Conservation (phyloP, 768 basidiomycete species). For the Tephrocybe sp. region DNA sequence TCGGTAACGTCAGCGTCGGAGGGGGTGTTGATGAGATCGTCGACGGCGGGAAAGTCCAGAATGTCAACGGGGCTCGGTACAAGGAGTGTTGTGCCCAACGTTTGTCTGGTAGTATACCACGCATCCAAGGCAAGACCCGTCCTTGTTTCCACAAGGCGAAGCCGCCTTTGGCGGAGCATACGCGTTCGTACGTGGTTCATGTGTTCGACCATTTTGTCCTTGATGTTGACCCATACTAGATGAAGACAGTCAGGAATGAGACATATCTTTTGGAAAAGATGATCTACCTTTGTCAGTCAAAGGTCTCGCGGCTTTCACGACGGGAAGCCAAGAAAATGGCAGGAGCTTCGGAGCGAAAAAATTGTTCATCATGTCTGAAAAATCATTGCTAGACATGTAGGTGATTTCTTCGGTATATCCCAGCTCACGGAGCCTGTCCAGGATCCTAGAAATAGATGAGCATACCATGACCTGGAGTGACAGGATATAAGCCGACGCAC, state of each 20-base stretch:
- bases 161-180: slow-evolving; percentile 20
- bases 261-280: neutral
- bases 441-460: slow-evolving; percentile 4
- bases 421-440: slow-evolving; percentile 15
- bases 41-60: slow-evolving; percentile 13
- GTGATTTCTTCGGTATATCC: slow-evolving; percentile 13
- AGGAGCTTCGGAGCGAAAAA: slow-evolving; percentile 1
- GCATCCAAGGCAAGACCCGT: slow-evolving; percentile 15
- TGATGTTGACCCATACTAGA: slow-evolving; percentile 30
- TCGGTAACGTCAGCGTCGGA: neutral
- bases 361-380: neutral
- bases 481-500: slow-evolving; percentile 9
- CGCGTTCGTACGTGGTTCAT: slow-evolving; percentile 22
- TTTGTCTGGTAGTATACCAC: slow-evolving; percentile 23
- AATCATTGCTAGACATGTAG: slow-evolving; percentile 14
- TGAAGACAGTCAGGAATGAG: neutral
- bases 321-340: slow-evolving; percentile 17
- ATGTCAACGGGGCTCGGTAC: slow-evolving; percentile 29
- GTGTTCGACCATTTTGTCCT: slow-evolving; percentile 24
- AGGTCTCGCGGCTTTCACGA: slow-evolving; percentile 16
- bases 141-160: slow-evolving; percentile 18
- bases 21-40: slow-evolving; percentile 18
- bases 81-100: slow-evolving; percentile 15
- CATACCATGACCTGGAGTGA: neutral
- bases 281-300: slow-evolving; percentile 21